phyloP scores from a whole-genome alignment of 2,329 filamentous ascomycete species.

The Pseudocercospora crystallina region DNA sequence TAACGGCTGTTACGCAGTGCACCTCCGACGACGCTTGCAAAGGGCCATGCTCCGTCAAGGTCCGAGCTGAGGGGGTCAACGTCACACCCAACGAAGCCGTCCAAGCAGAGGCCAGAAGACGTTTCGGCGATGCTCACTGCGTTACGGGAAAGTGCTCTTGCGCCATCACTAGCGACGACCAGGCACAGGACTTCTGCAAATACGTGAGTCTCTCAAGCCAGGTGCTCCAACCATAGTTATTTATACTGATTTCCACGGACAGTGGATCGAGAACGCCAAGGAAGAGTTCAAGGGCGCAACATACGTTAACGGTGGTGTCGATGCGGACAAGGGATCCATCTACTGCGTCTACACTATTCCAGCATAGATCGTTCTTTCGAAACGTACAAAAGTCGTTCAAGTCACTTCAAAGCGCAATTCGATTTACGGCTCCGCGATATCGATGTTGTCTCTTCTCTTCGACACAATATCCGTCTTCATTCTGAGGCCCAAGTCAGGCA shows the following conservation, averaged over 20 bases:
- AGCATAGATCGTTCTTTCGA: no score
- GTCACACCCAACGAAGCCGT: slow-evolving; percentile 15
- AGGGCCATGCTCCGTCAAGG: slow-evolving; percentile 1
- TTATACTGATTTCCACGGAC: slow-evolving; percentile 5
- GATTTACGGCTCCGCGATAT: no score
- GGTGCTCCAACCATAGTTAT: slow-evolving; percentile 6
- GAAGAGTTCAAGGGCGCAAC: slow-evolving; percentile 15
- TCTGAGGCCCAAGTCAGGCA: no score
- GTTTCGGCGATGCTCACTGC: slow-evolving; percentile 18
- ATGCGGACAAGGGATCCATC: slow-evolving; percentile 16
- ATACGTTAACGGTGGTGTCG: slow-evolving; percentile 18
- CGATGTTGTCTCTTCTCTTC: no score
- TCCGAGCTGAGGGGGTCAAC: slow-evolving; percentile 6
- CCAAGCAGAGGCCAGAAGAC: slow-evolving; percentile 13
- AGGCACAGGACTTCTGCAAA: slow-evolving; percentile 8
- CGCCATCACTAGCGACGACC: slow-evolving; percentile 14
- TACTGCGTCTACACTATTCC: slow-evolving; percentile 14
- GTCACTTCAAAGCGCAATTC: no score
- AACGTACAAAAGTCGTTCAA: no score
- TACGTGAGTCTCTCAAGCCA: slow-evolving; percentile 7
- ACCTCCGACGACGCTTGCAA: slow-evolving; percentile 19
- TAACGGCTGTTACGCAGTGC: slow-evolving; percentile 4
- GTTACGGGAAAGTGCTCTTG: slow-evolving; percentile 4
- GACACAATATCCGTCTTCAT: no score
- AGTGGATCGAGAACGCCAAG: slow-evolving; percentile 15